Evolutionary conservation across 78 protist species (phyloP).

Genomic region (Dictyostelium capitatum): DNA sequence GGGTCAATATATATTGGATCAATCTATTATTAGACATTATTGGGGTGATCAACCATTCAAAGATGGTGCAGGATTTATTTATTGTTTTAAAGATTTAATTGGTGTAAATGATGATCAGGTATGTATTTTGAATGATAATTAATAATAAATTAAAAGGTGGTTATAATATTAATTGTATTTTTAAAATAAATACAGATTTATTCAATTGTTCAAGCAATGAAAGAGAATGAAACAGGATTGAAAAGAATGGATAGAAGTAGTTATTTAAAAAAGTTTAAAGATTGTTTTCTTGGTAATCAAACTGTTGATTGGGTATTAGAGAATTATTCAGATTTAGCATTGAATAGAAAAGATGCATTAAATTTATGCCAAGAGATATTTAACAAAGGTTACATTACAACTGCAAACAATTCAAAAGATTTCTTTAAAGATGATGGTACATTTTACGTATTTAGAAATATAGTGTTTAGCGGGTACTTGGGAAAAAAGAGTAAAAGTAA

Average conservation of each 20-base stretch:
- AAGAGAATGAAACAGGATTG: constrained; percentile 31
- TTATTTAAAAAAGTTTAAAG: constrained; percentile 62
- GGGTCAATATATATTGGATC: constrained; percentile 71
- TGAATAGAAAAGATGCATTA: constrained; percentile 35
- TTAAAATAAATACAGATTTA: constrained; percentile 10
- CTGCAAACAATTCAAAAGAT: constrained; percentile 50
- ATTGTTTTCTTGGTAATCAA: constrained; percentile 60
- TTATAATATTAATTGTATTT: not conserved
- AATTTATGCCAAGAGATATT: constrained; percentile 60
- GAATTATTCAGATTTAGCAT: constrained; percentile 20
- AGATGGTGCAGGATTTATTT: constrained; percentile 16
- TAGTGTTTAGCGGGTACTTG: constrained; percentile 49
- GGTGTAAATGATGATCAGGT: constrained; percentile 67
- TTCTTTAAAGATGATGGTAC: constrained; percentile 57
- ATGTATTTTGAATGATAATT: not conserved
- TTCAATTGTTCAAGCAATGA: constrained; percentile 50
- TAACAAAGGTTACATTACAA: constrained; percentile 34
- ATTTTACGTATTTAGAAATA: constrained; percentile 73
- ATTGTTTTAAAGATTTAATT: constrained; percentile 58
- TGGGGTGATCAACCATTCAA: constrained; percentile 70
- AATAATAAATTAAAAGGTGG: not conserved
- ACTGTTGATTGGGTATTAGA: constrained; percentile 40
- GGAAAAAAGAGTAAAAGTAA: constrained; percentile 55
- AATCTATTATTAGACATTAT: constrained; percentile 48
- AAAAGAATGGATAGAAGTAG: constrained; percentile 52